Conservation (phyloP, 176 grass and related monocot genomes). For the Calamus simplicifolius region DNA sequence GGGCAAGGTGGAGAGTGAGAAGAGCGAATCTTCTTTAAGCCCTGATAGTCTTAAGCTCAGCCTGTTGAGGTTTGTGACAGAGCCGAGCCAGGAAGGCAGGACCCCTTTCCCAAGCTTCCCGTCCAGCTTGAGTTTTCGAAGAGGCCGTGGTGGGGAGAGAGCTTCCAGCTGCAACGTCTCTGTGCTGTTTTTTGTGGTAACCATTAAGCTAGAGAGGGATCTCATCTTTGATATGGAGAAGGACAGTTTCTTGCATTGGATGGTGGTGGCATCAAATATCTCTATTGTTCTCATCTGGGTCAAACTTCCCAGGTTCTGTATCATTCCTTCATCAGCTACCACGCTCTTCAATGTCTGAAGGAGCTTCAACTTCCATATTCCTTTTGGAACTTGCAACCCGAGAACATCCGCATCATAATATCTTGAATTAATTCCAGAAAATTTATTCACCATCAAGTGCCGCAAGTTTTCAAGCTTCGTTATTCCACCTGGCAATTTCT, state of each 20-base stretch:
- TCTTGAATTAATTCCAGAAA: neutral
- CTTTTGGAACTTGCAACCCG: constrained; percentile 19
- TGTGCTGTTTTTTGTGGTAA: constrained; percentile 13
- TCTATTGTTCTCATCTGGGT: constrained; percentile 33
- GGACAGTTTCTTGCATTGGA: constrained; percentile 6
- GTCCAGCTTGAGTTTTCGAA: constrained; percentile 20
- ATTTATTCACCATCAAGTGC: constrained; percentile 29
- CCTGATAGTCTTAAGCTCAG: constrained; percentile 22
- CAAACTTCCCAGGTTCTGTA: constrained; percentile 27
- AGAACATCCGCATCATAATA: neutral
- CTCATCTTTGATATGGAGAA: constrained; percentile 34
- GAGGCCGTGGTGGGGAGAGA: constrained; percentile 22
- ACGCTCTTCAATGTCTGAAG: constrained; percentile 40
- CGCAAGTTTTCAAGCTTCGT: constrained; percentile 23
- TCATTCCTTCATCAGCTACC: constrained; percentile 14
- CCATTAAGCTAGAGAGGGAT: constrained; percentile 14
- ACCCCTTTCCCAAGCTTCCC: constrained; percentile 21
- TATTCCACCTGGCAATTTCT: constrained; percentile 27
- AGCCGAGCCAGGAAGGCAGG: constrained; percentile 27
- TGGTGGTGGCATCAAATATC: constrained; percentile 17
- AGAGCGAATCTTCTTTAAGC: constrained; percentile 19
- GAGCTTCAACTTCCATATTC: constrained; percentile 18
- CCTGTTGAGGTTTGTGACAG: constrained; percentile 21
- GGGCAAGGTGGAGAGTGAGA: constrained; percentile 16
- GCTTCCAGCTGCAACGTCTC: constrained; percentile 19